Evolutionary conservation across 345 rosid species (phyloP).

Genomic region (Litchi chinensis): DNA sequence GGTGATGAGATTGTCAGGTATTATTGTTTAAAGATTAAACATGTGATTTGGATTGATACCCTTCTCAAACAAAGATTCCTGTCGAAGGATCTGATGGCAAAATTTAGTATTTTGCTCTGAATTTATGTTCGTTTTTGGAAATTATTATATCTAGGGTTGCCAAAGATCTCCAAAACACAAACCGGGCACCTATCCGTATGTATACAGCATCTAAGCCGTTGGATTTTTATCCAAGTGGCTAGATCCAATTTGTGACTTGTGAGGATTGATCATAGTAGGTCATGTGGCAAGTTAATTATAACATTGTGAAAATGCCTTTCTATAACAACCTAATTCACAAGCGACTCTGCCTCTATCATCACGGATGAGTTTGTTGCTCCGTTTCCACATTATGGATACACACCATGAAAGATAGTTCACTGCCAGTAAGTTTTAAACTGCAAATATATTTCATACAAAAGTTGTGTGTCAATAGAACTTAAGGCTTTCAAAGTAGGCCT

Average conservation of each 20-base stretch:
- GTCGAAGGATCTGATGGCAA: not conserved
- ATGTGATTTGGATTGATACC: slow-evolving; percentile 19
- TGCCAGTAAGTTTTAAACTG: too few species aligned
- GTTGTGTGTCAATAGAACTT: too few species aligned
- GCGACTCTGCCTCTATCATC: not conserved
- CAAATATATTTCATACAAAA: too few species aligned
- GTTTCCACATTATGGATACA: not conserved
- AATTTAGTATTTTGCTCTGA: not conserved
- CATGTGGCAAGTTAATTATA: too few species aligned
- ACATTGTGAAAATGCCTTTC: not conserved
- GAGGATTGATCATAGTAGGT: not conserved
- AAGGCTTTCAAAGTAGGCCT: too few species aligned
- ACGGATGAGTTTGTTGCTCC: not conserved
- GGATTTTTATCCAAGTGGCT: not conserved
- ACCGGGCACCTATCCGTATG: not conserved
- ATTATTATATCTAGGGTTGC: not conserved
- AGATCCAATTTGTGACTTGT: not conserved
- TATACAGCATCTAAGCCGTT: not conserved
- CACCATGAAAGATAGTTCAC: too few species aligned
- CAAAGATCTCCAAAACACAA: not conserved
- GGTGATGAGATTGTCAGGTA: not conserved
- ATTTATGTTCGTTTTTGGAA: not conserved
- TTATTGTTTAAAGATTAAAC: not conserved
- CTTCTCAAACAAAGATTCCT: slow-evolving; percentile 18
- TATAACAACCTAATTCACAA: not conserved